Evolutionary conservation across 768 basidiomycete species (phyloP), one percentile per base, ranked within the genome.

Genomic region (Naematelia encephala): DNA sequence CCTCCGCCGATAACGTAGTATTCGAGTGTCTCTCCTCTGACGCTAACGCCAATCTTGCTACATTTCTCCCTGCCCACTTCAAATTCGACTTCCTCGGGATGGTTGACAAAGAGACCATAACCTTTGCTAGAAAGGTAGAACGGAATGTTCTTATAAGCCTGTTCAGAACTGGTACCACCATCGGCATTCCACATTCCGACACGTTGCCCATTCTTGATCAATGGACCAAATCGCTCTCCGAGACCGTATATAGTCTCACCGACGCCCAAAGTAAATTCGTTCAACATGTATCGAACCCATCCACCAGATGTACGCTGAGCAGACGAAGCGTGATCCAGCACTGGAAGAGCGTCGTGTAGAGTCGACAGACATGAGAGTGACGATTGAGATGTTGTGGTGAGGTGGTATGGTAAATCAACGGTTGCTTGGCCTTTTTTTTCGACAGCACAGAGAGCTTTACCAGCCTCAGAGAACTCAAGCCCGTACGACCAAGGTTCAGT

Each of bases 101-200:
- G 83, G 74, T 88, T 87, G 69, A 89, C 83, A 70, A 88, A 89
- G 13, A 88, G 82, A 29, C 87, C 88, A 61, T 88, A 89, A 57
- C 84, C 84, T 48, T 84, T 79, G 55, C 47, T 61, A 2, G 65
- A 64, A 11, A 74, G 61, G 56, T 74, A 75, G 63, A 74, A 75
- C 23, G 73, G 72, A 19, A 76, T 63, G 49, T 71, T 72, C 64
- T 77, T 77, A 62, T 77, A 76, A 13, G 74, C 69, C 56, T 74
- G 72, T 54, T 77, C 70, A 8, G 64, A 66, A 0, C 78, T 78
- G 0, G 86, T 89, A 28, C 87, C 87, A 22, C 87, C 87, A 66
- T 88, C 87, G 72, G 84, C 82, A 64, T 88, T 87, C 87, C 87
- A 88, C 3, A 87, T 77, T 60, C 81, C 83, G 46, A 87, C 78